phyloP scores from a whole-genome alignment of 1,284 basidiomycete genomes.

The Cerrena zonata region DNA sequence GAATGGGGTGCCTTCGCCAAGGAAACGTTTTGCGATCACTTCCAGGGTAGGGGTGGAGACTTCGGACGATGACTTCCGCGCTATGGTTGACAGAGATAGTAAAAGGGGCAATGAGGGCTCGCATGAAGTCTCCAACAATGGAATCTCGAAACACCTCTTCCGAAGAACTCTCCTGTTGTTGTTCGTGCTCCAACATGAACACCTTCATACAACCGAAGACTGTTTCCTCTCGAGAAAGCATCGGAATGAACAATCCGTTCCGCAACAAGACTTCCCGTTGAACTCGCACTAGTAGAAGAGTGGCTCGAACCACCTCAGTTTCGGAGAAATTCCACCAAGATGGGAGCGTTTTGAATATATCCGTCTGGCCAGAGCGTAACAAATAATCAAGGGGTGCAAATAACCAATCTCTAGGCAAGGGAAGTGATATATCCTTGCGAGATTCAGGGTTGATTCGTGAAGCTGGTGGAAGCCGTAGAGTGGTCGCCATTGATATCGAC shows the following conservation, averaged over 20 bases:
- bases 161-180: constrained; percentile 42
- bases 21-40: constrained; percentile 51
- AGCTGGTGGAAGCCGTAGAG: constrained; percentile 46
- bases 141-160: constrained; percentile 71
- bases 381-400: constrained; percentile 75
- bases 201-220: constrained; percentile 85
- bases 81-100: constrained; percentile 40
- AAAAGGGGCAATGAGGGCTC: constrained; percentile 53
- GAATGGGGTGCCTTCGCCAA: constrained; percentile 71
- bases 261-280: constrained; percentile 30
- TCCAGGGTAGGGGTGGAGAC: constrained; percentile 41
- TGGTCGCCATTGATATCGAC: constrained; percentile 50
- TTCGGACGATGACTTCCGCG: constrained; percentile 31
- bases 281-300: constrained; percentile 26
- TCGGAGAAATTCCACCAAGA: constrained; percentile 77
- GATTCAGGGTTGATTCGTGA: constrained; percentile 18
- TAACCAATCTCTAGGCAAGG: constrained; percentile 69
- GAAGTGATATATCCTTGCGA: constrained; percentile 44
- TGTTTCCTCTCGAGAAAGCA: constrained; percentile 40
- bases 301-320: constrained; percentile 66
- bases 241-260: constrained; percentile 32
- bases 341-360: constrained; percentile 68
- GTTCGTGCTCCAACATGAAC: constrained; percentile 87
- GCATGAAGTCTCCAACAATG: constrained; percentile 55
- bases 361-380: constrained; percentile 70